Evolutionary conservation across 495 filamentous ascomycete species (phyloP).

Genomic region (Hypoxylon fragiforme): DNA sequence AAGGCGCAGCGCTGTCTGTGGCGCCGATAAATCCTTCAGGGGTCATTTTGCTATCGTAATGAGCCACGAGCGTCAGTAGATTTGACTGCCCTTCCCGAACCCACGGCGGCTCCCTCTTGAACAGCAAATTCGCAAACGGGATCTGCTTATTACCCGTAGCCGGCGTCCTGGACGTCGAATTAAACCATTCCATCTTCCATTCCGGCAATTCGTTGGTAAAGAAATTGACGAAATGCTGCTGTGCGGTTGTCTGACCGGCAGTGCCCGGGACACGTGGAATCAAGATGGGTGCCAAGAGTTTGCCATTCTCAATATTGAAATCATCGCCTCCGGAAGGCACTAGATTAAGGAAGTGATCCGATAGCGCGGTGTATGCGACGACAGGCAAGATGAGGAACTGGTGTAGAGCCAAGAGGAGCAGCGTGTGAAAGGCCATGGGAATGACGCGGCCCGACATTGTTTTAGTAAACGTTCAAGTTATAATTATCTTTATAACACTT

Average conservation of each 20-base stretch:
- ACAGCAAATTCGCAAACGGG: conserved; percentile 85
- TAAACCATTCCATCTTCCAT: conserved; percentile 83
- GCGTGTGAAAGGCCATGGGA: conserved; percentile 19
- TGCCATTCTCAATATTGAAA: conserved; percentile 76
- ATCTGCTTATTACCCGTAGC: conserved; percentile 66
- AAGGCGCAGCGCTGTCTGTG: conserved; percentile 89
- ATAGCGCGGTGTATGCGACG: conserved; percentile 70
- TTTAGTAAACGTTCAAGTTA: conserved; percentile 16
- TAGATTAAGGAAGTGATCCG: conserved; percentile 66
- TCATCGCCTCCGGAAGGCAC: conserved; percentile 73
- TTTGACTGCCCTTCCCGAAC: conserved; percentile 70
- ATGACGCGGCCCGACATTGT: conserved; percentile 31
- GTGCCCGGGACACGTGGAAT: conserved; percentile 88
- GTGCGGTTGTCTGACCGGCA: conserved; percentile 69
- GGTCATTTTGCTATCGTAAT: conserved; percentile 85
- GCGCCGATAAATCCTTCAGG: conserved; percentile 93
- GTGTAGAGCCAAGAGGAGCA: conserved; percentile 33
- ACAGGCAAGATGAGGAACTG: conserved; percentile 44
- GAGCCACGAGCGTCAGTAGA: conserved; percentile 83
- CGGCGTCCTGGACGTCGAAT: conserved; percentile 82
- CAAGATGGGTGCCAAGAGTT: conserved; percentile 86
- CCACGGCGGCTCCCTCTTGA: conserved; percentile 90
- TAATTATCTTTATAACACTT: too few species aligned
- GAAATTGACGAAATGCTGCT: conserved; percentile 82
- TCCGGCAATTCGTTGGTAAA: conserved; percentile 70